phyloP scores from a whole-genome alignment of 139 green algal species.

The Choricystis sp. region DNA sequence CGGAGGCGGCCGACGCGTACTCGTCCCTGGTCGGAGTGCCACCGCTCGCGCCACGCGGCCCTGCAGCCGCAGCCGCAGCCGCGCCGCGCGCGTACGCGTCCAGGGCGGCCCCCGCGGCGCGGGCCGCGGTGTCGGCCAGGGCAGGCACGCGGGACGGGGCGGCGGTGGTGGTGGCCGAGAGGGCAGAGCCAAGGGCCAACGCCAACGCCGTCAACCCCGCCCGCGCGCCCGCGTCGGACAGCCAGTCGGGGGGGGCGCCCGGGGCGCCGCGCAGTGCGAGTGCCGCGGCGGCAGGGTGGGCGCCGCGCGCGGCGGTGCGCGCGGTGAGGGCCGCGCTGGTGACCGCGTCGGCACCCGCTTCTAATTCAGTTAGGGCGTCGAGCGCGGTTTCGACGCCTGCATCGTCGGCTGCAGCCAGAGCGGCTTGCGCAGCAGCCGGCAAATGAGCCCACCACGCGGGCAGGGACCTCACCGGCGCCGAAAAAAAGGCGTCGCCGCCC shows the following conservation, averaged over 20 bases:
- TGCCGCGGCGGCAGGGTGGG: too few species aligned
- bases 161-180: background rate
- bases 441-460: background rate
- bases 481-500: background rate
- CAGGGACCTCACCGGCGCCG: background rate
- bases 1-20: background rate
- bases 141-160: background rate
- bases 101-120: background rate
- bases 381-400: too few species aligned
- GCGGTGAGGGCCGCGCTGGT: background rate
- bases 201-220: background rate
- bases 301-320: too few species aligned
- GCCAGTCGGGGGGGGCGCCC: background rate
- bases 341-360: background rate
- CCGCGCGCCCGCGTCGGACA: background rate
- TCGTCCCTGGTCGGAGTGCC: background rate
- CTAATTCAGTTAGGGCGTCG: too few species aligned
- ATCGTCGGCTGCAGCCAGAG: too few species aligned
- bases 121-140: background rate
- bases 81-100: background rate
- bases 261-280: background rate
- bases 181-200: background rate
- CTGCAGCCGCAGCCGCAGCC: too few species aligned
- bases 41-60: background rate
- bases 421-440: too few species aligned